Conservation (phyloP, 1,139 yeast species). For the Dujonia santamariae region DNA sequence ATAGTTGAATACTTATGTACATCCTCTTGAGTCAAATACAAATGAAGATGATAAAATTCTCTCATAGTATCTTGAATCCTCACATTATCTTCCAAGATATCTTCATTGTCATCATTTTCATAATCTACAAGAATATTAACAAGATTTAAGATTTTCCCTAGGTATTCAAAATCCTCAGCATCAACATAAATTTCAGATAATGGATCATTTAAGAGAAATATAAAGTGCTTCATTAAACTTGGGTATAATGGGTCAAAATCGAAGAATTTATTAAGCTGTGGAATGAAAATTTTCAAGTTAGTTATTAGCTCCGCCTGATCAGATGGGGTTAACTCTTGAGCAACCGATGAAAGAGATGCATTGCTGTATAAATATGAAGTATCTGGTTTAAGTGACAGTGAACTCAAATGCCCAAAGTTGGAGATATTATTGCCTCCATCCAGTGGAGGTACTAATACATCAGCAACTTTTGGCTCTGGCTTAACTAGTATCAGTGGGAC, state of each 20-base stretch:
- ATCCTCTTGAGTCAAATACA: constrained; percentile 9
- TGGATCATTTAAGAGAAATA: constrained; percentile 19
- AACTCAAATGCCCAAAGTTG: too few relatives aligned
- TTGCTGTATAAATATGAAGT: too few relatives aligned
- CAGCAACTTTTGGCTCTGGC: too few relatives aligned
- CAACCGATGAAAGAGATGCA: too few relatives aligned
- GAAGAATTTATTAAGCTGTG: constrained; percentile 29
- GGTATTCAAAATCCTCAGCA: constrained; percentile 20
- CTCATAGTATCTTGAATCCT: constrained; percentile 22
- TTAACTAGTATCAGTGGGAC: too few relatives aligned
- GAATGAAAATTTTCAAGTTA: constrained; percentile 23
- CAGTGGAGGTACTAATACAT: too few relatives aligned
- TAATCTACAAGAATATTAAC: constrained; percentile 27
- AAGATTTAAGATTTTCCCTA: constrained; percentile 20
- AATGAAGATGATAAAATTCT: constrained; percentile 22
- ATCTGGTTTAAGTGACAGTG: background rate
- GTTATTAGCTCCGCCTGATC: constrained; percentile 16
- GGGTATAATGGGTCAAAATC: constrained; percentile 26
- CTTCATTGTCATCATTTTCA: constrained; percentile 22
- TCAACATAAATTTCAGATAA: constrained; percentile 9
- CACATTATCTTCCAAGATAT: constrained; percentile 13
- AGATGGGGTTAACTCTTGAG: constrained; percentile 11
- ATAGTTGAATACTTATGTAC: constrained; percentile 15
- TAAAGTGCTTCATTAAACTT: constrained; percentile 19
- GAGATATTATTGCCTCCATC: too few relatives aligned